Evolutionary conservation across 2,329 filamentous ascomycete genomes (phyloP).

Genomic region (Capronia coronata): DNA sequence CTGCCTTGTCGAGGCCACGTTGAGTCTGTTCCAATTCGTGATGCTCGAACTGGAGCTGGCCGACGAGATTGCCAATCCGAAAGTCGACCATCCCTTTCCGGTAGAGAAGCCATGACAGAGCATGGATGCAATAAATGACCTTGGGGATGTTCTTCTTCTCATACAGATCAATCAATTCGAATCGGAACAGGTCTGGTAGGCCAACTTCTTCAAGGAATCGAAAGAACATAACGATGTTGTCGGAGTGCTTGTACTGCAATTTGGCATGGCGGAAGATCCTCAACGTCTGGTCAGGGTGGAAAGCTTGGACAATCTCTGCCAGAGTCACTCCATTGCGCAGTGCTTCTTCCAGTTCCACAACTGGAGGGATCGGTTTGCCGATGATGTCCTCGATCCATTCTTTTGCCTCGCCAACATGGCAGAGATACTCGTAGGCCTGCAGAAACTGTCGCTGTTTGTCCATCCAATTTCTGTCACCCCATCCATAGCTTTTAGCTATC

Average conservation of each 20-base stretch:
- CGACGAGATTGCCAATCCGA: constrained; percentile 91
- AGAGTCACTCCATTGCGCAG: constrained; percentile 87
- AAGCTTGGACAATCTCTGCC: constrained; percentile 84
- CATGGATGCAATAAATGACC: constrained; percentile 98
- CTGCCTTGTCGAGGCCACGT: constrained; percentile 91
- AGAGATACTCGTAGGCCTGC: constrained; percentile 96
- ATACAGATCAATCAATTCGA: constrained; percentile 94
- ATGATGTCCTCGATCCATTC: constrained; percentile 97
- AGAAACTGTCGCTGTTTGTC: constrained; percentile 95
- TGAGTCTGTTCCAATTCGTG: constrained; percentile 96
- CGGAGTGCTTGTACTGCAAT: constrained; percentile 89
- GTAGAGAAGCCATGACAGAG: constrained; percentile 92
- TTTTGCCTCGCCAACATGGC: constrained; percentile 96
- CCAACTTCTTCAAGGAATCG: constrained; percentile 86
- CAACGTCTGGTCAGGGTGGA: constrained; percentile 67
- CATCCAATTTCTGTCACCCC: constrained; percentile 93
- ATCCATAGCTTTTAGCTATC: constrained; percentile 54
- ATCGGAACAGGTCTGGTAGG: constrained; percentile 89
- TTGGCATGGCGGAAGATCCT: constrained; percentile 81
- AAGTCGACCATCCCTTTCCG: constrained; percentile 93
- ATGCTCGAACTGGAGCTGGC: constrained; percentile 93
- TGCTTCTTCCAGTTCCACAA: constrained; percentile 88
- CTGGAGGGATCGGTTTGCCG: constrained; percentile 76
- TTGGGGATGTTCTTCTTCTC: constrained; percentile 99
- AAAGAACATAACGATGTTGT: constrained; percentile 97